Percentiles rank a stretch among this genome's conserved stretches.
These are phyloP conservation scores for barley (Hordeum vulgare) DNA, from an alignment of 176 grass and related monocot genomes.

Conservation along the genomic window DNA sequence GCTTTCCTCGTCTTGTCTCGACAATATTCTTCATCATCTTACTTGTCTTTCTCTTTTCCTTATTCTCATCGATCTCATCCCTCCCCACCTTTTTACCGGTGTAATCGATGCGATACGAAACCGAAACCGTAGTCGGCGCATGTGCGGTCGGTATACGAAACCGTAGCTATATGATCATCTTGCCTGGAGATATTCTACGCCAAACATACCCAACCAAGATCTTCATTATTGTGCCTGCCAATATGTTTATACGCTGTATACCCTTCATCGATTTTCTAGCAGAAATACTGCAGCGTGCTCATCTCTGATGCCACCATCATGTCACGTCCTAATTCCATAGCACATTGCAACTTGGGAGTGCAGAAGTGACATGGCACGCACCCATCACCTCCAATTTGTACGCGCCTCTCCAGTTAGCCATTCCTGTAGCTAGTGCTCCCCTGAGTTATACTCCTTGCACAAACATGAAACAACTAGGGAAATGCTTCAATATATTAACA, in stretches of 20 bases:
- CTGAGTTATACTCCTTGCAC: background rate
- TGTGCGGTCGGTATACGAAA: background rate
- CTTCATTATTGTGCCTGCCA: background rate
- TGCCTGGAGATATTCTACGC: background rate
- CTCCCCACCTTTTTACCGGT: background rate
- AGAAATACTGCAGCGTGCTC: slow-evolving; percentile 7
- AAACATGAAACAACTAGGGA: background rate
- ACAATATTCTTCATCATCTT: slow-evolving; percentile 49
- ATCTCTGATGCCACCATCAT: slow-evolving; percentile 12
- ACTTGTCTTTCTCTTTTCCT: slow-evolving; percentile 25
- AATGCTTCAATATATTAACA: background rate
- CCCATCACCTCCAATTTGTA: background rate
- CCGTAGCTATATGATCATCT: background rate
- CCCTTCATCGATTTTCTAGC: background rate
- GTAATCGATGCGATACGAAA: background rate
- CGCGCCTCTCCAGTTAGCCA: slow-evolving; percentile 5
- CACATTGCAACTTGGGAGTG: background rate
- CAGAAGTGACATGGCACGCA: background rate
- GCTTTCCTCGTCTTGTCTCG: slow-evolving; percentile 42
- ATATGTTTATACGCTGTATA: background rate
- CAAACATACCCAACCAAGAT: background rate
- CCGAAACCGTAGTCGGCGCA: background rate
- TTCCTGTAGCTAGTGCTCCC: background rate
- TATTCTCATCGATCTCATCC: slow-evolving; percentile 30
- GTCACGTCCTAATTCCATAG: slow-evolving; percentile 15